These are phyloP conservation scores for Amaranthus tricolor DNA, from an alignment of 179 eudicot genomes.

Conservation along the genomic window DNA sequence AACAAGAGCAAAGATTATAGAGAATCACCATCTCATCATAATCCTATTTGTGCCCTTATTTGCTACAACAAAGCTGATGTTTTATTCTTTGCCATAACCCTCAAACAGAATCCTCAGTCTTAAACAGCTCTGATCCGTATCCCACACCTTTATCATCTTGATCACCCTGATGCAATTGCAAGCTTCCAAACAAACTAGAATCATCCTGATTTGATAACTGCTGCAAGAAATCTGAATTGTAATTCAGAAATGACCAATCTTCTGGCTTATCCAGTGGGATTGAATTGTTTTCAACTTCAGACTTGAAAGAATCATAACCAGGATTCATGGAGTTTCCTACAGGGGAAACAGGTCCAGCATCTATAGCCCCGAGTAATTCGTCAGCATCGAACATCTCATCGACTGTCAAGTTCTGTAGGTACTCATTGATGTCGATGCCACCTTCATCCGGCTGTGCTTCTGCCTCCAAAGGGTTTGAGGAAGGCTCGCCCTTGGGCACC, in stretches of 20 bases:
- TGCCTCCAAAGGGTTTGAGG: slow-evolving; percentile 21
- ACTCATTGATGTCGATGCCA: slow-evolving; percentile 25
- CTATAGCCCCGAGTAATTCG: slow-evolving; percentile 42
- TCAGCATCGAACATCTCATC: slow-evolving; percentile 72
- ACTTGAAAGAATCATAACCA: slow-evolving; percentile 11
- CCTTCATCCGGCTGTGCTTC: slow-evolving; percentile 35
- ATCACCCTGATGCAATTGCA: background rate
- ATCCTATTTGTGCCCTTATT: slow-evolving; percentile 14
- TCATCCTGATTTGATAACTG: background rate
- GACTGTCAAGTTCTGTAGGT: slow-evolving; percentile 14
- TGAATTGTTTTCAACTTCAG: slow-evolving; percentile 21
- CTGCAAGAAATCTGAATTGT: background rate
- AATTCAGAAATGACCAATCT: background rate
- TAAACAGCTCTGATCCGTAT: slow-evolving; percentile 22
- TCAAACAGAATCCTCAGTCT: slow-evolving; percentile 23
- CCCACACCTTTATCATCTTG: background rate
- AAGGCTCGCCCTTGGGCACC: slow-evolving; percentile 13
- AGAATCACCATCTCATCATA: slow-evolving; percentile 3
- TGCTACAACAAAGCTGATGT: too few relatives aligned
- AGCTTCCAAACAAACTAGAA: background rate
- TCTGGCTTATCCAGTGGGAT: slow-evolving; percentile 17
- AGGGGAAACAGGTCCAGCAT: slow-evolving; percentile 25
- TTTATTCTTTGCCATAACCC: slow-evolving; percentile 4
- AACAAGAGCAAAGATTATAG: background rate
- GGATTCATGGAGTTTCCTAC: background rate